Base-by-base conservation (phyloP, 495 filamentous ascomycete species). In the Antarctomyces pellizariae region DNA sequence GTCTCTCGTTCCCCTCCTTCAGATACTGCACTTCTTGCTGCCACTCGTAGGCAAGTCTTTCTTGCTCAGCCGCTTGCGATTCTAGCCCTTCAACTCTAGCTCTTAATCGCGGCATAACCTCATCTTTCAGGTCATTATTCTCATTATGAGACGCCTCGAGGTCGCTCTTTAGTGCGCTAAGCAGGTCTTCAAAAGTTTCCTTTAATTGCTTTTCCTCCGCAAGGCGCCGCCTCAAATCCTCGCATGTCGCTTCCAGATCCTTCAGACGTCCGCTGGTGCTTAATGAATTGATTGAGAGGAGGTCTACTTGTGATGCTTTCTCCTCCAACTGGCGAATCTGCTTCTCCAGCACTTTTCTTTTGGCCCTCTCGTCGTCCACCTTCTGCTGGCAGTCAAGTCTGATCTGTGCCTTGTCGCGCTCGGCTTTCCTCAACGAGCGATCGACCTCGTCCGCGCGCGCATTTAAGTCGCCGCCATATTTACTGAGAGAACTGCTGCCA, bases 131-230 rank as follows among this genome's bases (percentile, higher is more conserved):
- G 34, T 90, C 77, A 47, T 95, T 86, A 15, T 80, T 62, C 45
- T 97, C 86, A 33, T 90, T 78, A 10, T 72, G 62, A 30, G 80
- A 64, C 36, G 71, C 72, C 37, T 78, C 67, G 6, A 92, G 53
- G 40, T 97, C 80, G 2, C 68, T 60, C 32, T 74, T 71, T 39
- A 95, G 65, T 13, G 77, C 86, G 6, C 67, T 67, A 16, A 92
- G 57, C 20, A 95, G 56, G 44, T 91, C 83, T 44, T 92, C 80
- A 41, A 92, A 86, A 37, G 86, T 95, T 44, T 79, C 76, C 43
- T 90, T 93, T 32, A 73, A 66, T 44, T 76, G 67, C 16, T 76
- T 61, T 49, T 97, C 89, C 41, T 93, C 82, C 2, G 61, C 57
- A 10, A 95, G 57, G 39, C 75, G 72, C 32, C 86, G 64, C 25